These are phyloP conservation scores for Lactarius deliciosus DNA, from an alignment of 768 basidiomycete species.

Conservation along the genomic window DNA sequence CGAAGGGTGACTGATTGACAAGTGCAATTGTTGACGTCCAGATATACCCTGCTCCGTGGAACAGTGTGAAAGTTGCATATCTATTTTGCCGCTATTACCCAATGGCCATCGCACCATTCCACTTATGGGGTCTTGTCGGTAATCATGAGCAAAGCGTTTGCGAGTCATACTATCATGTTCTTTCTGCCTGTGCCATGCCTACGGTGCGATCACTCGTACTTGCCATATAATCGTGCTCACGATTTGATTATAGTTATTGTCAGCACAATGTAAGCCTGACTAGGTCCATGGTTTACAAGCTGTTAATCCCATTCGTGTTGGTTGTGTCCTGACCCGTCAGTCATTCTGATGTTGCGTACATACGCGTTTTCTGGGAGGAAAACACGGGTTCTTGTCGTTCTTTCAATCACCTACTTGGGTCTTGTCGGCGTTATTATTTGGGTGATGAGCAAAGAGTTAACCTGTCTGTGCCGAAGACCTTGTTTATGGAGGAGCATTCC, in stretches of 20 bases:
- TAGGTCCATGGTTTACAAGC: background rate
- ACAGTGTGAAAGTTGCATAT: constrained; percentile 20
- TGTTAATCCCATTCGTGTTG: background rate
- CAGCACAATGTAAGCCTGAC: constrained; percentile 19
- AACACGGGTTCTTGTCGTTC: constrained; percentile 9
- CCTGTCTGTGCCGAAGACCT: background rate
- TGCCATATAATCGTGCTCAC: background rate
- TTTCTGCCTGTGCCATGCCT: constrained; percentile 19
- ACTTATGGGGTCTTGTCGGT: constrained; percentile 17
- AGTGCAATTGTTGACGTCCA: background rate
- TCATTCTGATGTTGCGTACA: constrained; percentile 28
- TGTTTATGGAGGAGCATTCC: background rate
- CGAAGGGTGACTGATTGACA: background rate
- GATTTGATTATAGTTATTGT: constrained; percentile 7
- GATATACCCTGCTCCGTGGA: constrained; percentile 26
- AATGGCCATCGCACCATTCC: constrained; percentile 20
- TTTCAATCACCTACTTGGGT: constrained; percentile 3
- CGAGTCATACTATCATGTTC: constrained; percentile 1
- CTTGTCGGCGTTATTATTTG: constrained; percentile 12
- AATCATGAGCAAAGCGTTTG: constrained; percentile 13
- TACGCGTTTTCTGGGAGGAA: constrained; percentile 25
- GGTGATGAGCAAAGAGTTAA: constrained; percentile 13
- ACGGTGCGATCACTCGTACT: constrained; percentile 8
- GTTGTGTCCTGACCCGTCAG: constrained; percentile 9
- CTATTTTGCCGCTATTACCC: constrained; percentile 28